A percentile compares a stretch with the other conserved stretches of the same genome.
Evolutionary conservation across 2,329 filamentous ascomycete species (phyloP).

Genomic region (Chaetothyriales sp.): DNA sequence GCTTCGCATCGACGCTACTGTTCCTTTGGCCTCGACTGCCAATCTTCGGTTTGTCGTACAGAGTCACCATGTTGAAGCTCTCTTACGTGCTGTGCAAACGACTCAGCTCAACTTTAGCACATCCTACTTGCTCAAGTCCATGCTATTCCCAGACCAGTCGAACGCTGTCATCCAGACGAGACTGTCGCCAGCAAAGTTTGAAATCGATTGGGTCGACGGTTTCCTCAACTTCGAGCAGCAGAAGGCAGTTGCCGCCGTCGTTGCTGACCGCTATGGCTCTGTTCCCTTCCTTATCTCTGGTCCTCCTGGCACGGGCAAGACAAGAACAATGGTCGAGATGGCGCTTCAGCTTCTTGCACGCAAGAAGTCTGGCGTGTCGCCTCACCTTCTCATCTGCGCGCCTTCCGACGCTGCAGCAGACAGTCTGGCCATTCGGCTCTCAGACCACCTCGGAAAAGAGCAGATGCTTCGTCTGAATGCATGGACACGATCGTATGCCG

Average conservation of each 20-base stretch:
- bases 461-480: constrained; percentile 30
- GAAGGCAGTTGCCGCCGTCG: constrained; percentile 30
- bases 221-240: constrained; percentile 35
- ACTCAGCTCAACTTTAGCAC: constrained; percentile 32
- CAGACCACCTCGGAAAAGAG: constrained; percentile 22
- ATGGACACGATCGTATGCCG: constrained; percentile 26
- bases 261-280: constrained; percentile 27
- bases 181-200: constrained; percentile 23
- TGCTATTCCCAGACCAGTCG: constrained; percentile 29
- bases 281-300: constrained; percentile 35
- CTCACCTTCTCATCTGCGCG: constrained; percentile 24
- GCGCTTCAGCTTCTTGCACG: constrained; percentile 22
- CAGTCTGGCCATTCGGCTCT: constrained; percentile 25
- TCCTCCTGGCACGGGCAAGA: constrained; percentile 39
- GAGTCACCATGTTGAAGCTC: constrained; percentile 7
- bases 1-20: constrained; percentile 13
- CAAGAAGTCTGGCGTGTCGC: constrained; percentile 5
- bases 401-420: constrained; percentile 37
- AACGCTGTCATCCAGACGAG: constrained; percentile 26
- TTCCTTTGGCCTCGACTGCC: constrained; percentile 7
- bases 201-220: constrained; percentile 25
- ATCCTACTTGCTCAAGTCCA: constrained; percentile 19
- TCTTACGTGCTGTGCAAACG: constrained; percentile 33
- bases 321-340: constrained; percentile 35
- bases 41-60: constrained; percentile 17